Percentiles rank a stretch among this genome's conserved stretches.
Conservation (phyloP, 2,329 filamentous ascomycete species). For the Hymenoscyphus albidus region DNA sequence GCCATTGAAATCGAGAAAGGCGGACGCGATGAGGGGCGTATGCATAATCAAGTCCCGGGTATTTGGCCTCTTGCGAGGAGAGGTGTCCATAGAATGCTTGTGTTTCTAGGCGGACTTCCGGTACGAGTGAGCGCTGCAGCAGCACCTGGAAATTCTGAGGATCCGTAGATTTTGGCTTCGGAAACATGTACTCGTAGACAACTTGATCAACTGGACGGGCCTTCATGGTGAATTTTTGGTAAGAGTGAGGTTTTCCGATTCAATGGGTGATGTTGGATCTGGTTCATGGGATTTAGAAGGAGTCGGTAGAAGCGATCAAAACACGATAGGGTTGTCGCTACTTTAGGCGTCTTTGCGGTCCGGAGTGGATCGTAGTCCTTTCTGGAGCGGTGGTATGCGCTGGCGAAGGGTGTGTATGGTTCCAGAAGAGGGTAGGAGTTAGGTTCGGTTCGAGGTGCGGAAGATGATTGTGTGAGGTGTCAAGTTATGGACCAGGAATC, state of each 20-base stretch:
- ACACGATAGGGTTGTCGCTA: neutral
- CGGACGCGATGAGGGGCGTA: slow-evolving; percentile 70
- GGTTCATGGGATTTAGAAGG: slow-evolving; percentile 13
- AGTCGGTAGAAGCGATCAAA: slow-evolving; percentile 17
- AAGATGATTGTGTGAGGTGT: neutral
- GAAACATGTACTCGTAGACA: slow-evolving; percentile 71
- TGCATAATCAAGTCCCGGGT: slow-evolving; percentile 76
- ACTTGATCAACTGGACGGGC: slow-evolving; percentile 66
- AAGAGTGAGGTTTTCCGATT: neutral
- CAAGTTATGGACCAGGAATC: slow-evolving; percentile 1
- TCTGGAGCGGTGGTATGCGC: neutral
- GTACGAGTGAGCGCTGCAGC: slow-evolving; percentile 65
- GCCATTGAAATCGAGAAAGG: slow-evolving; percentile 73
- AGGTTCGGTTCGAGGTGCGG: neutral
- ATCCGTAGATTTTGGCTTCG: slow-evolving; percentile 62
- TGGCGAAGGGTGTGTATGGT: neutral
- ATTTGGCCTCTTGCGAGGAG: slow-evolving; percentile 75
- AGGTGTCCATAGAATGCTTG: slow-evolving; percentile 71
- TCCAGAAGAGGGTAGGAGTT: neutral
- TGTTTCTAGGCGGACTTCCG: slow-evolving; percentile 74
- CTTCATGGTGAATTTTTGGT: slow-evolving; percentile 53
- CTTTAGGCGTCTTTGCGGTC: neutral
- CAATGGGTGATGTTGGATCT: slow-evolving; percentile 6
- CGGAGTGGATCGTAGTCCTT: neutral
- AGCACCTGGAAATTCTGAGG: slow-evolving; percentile 68